Base-by-base conservation (phyloP, 2,329 filamentous ascomycete species). In the Alternaria hordeiaustralica region DNA sequence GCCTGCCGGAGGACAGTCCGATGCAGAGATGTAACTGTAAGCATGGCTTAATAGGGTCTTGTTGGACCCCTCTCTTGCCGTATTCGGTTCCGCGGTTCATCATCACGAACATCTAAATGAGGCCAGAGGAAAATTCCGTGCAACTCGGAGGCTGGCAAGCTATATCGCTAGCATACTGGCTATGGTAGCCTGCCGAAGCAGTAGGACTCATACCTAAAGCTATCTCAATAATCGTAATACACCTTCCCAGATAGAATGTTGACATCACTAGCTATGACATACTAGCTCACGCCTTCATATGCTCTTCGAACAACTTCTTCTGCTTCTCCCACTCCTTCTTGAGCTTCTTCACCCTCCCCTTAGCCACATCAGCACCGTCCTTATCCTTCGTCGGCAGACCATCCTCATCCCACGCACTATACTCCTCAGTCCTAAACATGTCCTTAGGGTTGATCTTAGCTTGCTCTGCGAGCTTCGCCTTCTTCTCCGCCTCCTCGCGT, bases 281-380 rank as follows among this genome's bases (percentile, higher is more conserved):
- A 5, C 5, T 6, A 33, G 5, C 3, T 18, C 30, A 62, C 23
- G 60, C 61, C 45, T 56, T 63, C 4, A 10, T 8, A 58, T 73
- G 63, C 67, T 79, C 76, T 23, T 94, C 90, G 78, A 94, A 90
- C 62, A 87, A 79, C 86, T 95, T 96, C 85, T 94, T 96, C 83
- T 97, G 95, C 77, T 86, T 89, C 72, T 96, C 92, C 92, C 92
- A 97, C 60, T 93, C 90, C 84, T 97, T 97, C 82, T 86, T 90
- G 71, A 97, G 80, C 83, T 93, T 94, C 86, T 97, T 97, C 55
- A 82, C 75, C 75, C 89, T 87, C 63, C 87, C 91, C 84, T 97
- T 97, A 5, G 92, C 87, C 41, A 97, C 85, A 70, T 96, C 93
- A 64, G 88, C 89, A 0, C 93, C 94, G 30, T 92, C 89, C 65